Conservation (phyloP, 306 rosid genomes). For the Prunus dulcis region DNA sequence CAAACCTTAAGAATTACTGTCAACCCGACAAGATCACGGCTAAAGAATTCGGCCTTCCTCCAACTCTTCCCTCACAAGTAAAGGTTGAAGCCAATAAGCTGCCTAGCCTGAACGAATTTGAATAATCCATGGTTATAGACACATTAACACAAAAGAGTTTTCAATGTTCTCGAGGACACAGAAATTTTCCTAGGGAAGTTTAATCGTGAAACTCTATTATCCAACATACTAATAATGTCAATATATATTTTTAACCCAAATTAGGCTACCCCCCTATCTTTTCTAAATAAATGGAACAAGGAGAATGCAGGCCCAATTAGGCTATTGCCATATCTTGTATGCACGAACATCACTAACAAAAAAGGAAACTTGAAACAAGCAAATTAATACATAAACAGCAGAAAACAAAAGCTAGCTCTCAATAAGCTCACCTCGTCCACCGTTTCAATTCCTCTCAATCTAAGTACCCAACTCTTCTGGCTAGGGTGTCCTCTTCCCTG, state of each 20-base stretch:
- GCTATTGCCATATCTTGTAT: background rate
- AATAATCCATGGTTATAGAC: constrained; percentile 13
- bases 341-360: background rate
- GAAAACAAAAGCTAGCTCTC: background rate
- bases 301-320: background rate
- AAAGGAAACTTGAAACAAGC: background rate
- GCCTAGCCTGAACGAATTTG: constrained; percentile 63
- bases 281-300: background rate
- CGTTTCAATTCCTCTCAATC: constrained; percentile 59
- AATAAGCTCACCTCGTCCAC: constrained; percentile 55
- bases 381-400: background rate
- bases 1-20: too few species aligned
- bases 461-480: constrained; percentile 78
- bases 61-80: constrained; percentile 76
- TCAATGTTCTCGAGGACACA: background rate
- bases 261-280: background rate
- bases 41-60: constrained; percentile 81
- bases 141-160: background rate
- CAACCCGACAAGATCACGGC: constrained; percentile 74
- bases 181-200: background rate
- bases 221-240: background rate
- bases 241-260: too few species aligned
- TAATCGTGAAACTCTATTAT: background rate
- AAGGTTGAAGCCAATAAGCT: constrained; percentile 73
- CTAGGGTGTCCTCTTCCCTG: constrained; percentile 88